A percentile compares a stretch with the other conserved stretches of the same genome.
Evolutionary conservation across 768 basidiomycete species (phyloP).

Genomic region (Podaxis carcinomalis): DNA sequence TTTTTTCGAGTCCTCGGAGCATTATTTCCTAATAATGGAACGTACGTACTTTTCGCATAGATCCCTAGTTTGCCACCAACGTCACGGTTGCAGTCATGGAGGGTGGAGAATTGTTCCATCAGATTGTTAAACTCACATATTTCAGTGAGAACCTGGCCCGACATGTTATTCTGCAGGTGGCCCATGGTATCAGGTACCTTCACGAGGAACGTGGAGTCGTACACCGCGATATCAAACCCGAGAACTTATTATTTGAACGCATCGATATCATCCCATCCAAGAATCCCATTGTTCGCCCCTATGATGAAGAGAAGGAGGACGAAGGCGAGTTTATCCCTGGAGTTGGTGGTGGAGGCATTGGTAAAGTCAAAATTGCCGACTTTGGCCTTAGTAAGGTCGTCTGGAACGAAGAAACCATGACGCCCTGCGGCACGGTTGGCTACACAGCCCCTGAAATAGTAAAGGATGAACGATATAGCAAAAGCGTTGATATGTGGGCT

Average conservation of each 20-base stretch:
- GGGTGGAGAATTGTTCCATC: constrained; percentile 97
- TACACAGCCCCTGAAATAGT: constrained; percentile 99
- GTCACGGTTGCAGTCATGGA: constrained; percentile 69
- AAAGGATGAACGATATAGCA: constrained; percentile 95
- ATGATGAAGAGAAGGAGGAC: constrained; percentile 98
- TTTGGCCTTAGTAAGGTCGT: constrained; percentile 97
- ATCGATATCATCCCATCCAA: constrained; percentile 91
- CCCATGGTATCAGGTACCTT: constrained; percentile 88
- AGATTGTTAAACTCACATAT: constrained; percentile 98
- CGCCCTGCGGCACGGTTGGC: constrained; percentile 98
- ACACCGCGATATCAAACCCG: constrained; percentile 98
- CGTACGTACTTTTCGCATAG: constrained; percentile 41
- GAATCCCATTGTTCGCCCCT: constrained; percentile 69
- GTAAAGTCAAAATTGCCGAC: constrained; percentile 97
- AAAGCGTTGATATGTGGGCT: constrained; percentile 99
- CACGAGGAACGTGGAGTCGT: constrained; percentile 98
- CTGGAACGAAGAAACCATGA: constrained; percentile 99
- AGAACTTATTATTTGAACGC: constrained; percentile 90
- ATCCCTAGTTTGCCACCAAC: constrained; percentile 11
- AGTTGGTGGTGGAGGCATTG: constrained; percentile 94
- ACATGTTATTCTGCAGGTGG: constrained; percentile 96
- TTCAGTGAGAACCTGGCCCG: constrained; percentile 97
- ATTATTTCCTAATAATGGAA: constrained; percentile 94
- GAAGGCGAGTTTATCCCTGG: constrained; percentile 94
- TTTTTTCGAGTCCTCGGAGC: constrained; percentile 88